A percentile compares a stretch with the other conserved stretches of the same genome.
phyloP scores from a whole-genome alignment of 2,329 filamentous ascomycete genomes.

The Pseudohalonectria lignicola region DNA sequence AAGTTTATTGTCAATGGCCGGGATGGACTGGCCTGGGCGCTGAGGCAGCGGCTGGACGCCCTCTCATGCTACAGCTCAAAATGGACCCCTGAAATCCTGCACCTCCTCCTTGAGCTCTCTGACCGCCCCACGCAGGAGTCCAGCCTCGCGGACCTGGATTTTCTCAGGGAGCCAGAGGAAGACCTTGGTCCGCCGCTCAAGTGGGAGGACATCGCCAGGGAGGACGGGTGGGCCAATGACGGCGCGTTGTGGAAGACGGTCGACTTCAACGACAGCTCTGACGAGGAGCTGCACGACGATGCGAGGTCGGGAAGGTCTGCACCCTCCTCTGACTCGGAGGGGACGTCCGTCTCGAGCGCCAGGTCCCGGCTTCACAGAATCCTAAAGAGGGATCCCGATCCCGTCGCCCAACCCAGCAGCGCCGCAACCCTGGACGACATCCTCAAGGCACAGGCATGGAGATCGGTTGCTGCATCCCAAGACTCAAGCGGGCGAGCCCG shows the following conservation, averaged over 20 bases:
- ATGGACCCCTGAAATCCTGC: slow-evolving; percentile 71
- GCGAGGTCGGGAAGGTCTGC: no score
- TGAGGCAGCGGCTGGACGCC: slow-evolving; percentile 30
- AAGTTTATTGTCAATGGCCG: slow-evolving; percentile 73
- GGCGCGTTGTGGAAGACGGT: slow-evolving; percentile 60
- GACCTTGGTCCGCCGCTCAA: slow-evolving; percentile 40
- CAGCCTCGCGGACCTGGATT: slow-evolving; percentile 50
- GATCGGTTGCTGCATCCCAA: slow-evolving; percentile 10
- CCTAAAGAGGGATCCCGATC: background rate
- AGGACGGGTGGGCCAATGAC: slow-evolving; percentile 62
- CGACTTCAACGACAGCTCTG: slow-evolving; percentile 57
- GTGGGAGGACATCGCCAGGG: slow-evolving; percentile 70
- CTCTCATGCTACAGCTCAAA: slow-evolving; percentile 30
- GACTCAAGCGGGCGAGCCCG: slow-evolving; percentile 20
- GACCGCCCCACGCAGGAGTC: slow-evolving; percentile 67
- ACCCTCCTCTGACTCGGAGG: slow-evolving; percentile 13
- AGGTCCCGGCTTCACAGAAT: slow-evolving; percentile 12
- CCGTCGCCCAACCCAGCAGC: background rate
- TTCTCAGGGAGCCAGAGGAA: slow-evolving; percentile 33
- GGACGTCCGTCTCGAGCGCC: slow-evolving; percentile 17
- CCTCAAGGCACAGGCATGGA: slow-evolving; percentile 35
- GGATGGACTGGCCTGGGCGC: slow-evolving; percentile 65
- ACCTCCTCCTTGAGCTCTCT: slow-evolving; percentile 70
- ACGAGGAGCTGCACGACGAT: slow-evolving; percentile 37
- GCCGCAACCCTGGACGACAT: slow-evolving; percentile 21